Evolutionary conservation across 2,329 filamentous ascomycete genomes (phyloP), one percentile per base, ranked within the genome.

Genomic region (Rhynchosporium secalis): DNA sequence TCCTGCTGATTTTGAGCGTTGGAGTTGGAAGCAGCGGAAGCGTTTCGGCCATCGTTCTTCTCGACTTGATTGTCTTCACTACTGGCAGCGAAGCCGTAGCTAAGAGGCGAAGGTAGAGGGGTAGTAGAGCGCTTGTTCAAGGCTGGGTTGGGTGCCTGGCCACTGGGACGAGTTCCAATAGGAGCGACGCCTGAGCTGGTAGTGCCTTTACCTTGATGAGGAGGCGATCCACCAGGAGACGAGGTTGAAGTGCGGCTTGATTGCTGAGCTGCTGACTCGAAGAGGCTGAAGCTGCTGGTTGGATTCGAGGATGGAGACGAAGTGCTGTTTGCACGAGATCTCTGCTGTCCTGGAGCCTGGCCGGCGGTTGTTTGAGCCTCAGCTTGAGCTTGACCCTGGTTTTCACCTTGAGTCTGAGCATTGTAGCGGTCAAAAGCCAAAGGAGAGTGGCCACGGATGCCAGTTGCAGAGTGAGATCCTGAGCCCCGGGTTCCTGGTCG

Each of bases 61-160:
- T 69, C 63, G 36, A 79, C 79, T 52, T 75, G 76, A 45, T 75
- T 77, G 43, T 78, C 79, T 5, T 79, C 71, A 72, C 85, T 83
- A 26, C 45, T 48, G 67, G 80, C 81, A 43, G 81, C 86, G 75
- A 89, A 91, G 29, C 89, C 87, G 66, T 88, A 88, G 75, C 88
- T 88, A 58, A 95, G 81, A 12, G 93, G 92, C n/a, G 92, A 96
- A n/a, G 92, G 88, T 36, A 96, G 83, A 59, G 94, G 93, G 2
- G 93, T 96, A 7, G 91, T 96, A 0, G 93, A 91, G 63, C 91
- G 90, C 62, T 76, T 74, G 76, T 83, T 89, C 69, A 91, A 75
- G 9, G 82, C 80, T 40, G 84, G 81, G 71, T 87, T 88, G 38
- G 80, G 74, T 29, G 80, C 64, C 84, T 82, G 46, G 78, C 75